Evolutionary conservation across 1,284 basidiomycete genomes (phyloP).

Genomic region (Ganoderma lingzhi): DNA sequence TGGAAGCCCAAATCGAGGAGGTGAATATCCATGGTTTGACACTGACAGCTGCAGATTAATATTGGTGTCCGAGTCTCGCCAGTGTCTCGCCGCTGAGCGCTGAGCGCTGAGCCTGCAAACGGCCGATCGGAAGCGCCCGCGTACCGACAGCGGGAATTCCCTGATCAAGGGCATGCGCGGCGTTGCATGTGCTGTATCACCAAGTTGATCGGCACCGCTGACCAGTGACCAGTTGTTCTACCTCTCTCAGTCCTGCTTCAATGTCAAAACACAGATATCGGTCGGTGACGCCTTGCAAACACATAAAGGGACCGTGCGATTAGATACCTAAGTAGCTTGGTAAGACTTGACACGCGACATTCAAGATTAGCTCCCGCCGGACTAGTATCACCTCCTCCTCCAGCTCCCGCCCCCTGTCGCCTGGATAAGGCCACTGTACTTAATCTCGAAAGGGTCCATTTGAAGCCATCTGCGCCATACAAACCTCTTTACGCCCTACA

Average conservation of each 20-base stretch:
- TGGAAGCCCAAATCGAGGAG: background rate
- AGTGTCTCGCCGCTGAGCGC: too few species aligned
- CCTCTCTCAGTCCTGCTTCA: background rate
- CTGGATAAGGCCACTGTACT: background rate
- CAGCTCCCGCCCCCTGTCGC: background rate
- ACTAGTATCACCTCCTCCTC: background rate
- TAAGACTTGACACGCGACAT: background rate
- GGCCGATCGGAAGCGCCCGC: background rate
- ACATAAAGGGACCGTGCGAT: background rate
- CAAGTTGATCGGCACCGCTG: too few species aligned
- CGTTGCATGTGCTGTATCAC: background rate
- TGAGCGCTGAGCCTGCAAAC: too few species aligned
- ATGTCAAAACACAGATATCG: background rate
- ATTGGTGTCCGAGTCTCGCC: background rate
- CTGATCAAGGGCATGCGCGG: background rate
- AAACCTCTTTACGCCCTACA: background rate
- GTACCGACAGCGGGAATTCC: background rate
- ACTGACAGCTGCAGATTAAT: background rate
- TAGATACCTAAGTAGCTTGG: background rate
- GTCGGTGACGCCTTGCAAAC: background rate
- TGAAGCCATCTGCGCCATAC: background rate
- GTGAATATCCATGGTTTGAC: background rate
- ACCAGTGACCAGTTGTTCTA: background rate
- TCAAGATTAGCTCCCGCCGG: background rate
- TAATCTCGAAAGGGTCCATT: background rate